phyloP scores from a whole-genome alignment of 805 yeast genomes.

The Yarrowia deformans region DNA sequence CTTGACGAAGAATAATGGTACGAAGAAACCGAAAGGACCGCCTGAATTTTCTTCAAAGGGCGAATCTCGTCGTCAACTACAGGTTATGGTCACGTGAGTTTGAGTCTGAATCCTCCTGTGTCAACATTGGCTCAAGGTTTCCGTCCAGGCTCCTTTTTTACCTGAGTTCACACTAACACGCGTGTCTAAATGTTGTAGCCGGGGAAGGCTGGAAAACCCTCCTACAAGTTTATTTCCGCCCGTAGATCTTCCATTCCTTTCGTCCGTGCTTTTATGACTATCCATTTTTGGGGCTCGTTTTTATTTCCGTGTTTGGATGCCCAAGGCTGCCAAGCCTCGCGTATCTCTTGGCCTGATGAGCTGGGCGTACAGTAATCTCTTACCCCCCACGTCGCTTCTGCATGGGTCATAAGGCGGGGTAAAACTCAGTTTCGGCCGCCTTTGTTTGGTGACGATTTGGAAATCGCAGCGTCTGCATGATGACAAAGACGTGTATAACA shows the following conservation, averaged over 20 bases:
- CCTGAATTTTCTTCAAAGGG: background rate
- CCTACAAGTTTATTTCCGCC: background rate
- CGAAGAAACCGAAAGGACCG: background rate
- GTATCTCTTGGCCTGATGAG: conserved; percentile 30
- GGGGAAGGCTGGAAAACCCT: background rate
- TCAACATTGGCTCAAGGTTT: conserved; percentile 11
- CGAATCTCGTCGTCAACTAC: background rate
- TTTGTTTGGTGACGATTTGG: conserved; percentile 12
- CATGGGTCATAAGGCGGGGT: conserved; percentile 32
- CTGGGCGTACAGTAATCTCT: background rate
- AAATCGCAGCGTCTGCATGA: conserved; percentile 1
- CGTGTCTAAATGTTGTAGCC: conserved; percentile 9
- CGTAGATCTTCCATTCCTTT: background rate
- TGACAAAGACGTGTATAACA: background rate
- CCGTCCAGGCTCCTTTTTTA: conserved; percentile 13
- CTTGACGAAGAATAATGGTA: background rate
- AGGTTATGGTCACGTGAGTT: background rate
- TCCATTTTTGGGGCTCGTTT: background rate
- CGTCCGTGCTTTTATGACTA: background rate
- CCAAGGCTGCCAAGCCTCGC: background rate
- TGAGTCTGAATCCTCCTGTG: background rate
- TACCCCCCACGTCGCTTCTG: conserved; percentile 24
- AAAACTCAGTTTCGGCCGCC: background rate
- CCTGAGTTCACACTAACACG: background rate
- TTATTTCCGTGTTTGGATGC: background rate